phyloP scores from a whole-genome alignment of 306 rosid genomes.

The Gynostemma pentaphyllum region DNA sequence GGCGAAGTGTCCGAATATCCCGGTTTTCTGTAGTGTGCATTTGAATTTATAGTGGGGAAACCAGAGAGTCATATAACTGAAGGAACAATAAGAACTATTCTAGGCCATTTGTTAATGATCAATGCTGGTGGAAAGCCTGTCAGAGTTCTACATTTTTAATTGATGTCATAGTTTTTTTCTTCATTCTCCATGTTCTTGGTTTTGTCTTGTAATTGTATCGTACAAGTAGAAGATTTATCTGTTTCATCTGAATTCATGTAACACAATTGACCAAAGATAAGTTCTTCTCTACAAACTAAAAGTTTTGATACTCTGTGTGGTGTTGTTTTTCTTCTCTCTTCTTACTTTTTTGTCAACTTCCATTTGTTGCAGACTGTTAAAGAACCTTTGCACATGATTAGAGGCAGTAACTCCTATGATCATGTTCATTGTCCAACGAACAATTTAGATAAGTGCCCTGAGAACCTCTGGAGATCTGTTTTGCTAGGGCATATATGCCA shows the following conservation, averaged over 20 bases:
- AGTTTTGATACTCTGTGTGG: conserved; percentile 1
- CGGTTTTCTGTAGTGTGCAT: no score
- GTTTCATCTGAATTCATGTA: background rate
- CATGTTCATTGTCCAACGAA: conserved; percentile 10
- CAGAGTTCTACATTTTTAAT: no score
- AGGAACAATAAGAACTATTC: no score
- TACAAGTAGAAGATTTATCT: background rate
- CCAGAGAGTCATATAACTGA: no score
- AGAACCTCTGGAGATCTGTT: conserved; percentile 43
- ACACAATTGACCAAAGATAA: background rate
- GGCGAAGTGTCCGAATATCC: no score
- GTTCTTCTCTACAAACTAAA: background rate
- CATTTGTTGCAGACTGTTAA: conserved; percentile 32
- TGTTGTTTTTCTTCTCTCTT: conserved; percentile 6
- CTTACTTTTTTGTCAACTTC: conserved; percentile 12
- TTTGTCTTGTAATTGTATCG: background rate
- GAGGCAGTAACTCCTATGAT: conserved; percentile 25
- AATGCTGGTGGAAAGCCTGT: no score
- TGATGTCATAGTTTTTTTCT: no score
- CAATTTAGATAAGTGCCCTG: conserved; percentile 24
- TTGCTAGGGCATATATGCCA: conserved; percentile 38
- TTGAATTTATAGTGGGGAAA: no score
- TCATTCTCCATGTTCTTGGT: background rate
- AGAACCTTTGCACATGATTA: conserved; percentile 21
- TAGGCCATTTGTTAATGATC: no score